These are phyloP conservation scores for Lichtheimia hyalospora DNA, from an alignment of 371 early-diverging fungal genomes.

Conservation along the genomic window DNA sequence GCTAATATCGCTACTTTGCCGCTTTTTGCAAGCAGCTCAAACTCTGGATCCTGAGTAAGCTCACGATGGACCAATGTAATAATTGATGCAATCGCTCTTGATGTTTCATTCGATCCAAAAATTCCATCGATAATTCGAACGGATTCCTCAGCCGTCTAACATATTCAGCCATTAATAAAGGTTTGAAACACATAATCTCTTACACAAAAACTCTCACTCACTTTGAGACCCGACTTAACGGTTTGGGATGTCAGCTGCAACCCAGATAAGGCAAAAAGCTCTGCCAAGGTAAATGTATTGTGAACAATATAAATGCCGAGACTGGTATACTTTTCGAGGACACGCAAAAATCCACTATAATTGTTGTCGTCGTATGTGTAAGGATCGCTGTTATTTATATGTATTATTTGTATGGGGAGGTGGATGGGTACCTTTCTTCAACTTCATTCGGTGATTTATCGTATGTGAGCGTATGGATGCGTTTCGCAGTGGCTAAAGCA, in stretches of 20 bases:
- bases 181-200: not conserved
- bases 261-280: slow-evolving; percentile 76
- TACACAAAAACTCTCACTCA: slow-evolving; percentile 18
- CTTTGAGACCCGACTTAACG: slow-evolving; percentile 69
- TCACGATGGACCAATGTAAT: slow-evolving; percentile 79
- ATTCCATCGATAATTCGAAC: slow-evolving; percentile 89
- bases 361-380: not conserved
- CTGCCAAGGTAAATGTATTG: slow-evolving; percentile 75
- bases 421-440: slow-evolving; percentile 11
- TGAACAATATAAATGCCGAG: slow-evolving; percentile 72
- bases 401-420: not conserved
- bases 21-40: slow-evolving; percentile 52
- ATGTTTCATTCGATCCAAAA: slow-evolving; percentile 91
- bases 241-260: slow-evolving; percentile 77
- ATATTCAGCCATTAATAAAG: not conserved
- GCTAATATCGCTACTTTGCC: slow-evolving; percentile 74
- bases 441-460: not conserved
- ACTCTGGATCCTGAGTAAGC: slow-evolving; percentile 67
- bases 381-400: not conserved
- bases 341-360: slow-evolving; percentile 50
- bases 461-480: slow-evolving; percentile 43
- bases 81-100: slow-evolving; percentile 82
- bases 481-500: slow-evolving; percentile 59
- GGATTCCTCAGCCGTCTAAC: slow-evolving; percentile 82
- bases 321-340: slow-evolving; percentile 70